Conservation (phyloP, 108 stramenopile genomes). For the Mediolabrus comicus region DNA sequence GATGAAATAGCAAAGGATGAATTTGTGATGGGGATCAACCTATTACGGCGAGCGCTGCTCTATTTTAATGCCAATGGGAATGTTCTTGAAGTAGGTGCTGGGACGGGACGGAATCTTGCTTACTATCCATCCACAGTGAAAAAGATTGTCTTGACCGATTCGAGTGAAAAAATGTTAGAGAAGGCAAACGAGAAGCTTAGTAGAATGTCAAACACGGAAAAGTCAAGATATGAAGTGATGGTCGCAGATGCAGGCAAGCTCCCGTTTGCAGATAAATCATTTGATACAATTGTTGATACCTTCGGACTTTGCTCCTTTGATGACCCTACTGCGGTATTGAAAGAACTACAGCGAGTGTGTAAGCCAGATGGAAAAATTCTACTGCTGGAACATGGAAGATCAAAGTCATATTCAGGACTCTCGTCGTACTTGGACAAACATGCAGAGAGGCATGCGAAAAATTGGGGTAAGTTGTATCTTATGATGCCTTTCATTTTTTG, state of each 20-base stretch:
- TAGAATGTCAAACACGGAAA: slow-evolving; percentile 21
- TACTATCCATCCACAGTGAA: slow-evolving; percentile 66
- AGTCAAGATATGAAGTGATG: slow-evolving; percentile 48
- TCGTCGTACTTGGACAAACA: slow-evolving; percentile 70
- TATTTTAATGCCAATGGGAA: slow-evolving; percentile 79
- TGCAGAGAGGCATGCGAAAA: slow-evolving; percentile 78
- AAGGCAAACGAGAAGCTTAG: slow-evolving; percentile 65
- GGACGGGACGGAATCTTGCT: slow-evolving; percentile 81
- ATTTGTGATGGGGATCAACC: slow-evolving; percentile 71
- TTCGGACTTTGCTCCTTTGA: slow-evolving; percentile 92
- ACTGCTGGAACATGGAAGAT: slow-evolving; percentile 78
- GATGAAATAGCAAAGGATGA: slow-evolving; percentile 73
- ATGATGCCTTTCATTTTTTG: too few relatives aligned
- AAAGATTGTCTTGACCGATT: slow-evolving; percentile 75
- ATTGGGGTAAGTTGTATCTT: slow-evolving; percentile 59
- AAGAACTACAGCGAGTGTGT: slow-evolving; percentile 84
- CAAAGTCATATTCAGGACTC: slow-evolving; percentile 59
- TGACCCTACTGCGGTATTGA: slow-evolving; percentile 81
- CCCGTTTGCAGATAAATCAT: slow-evolving; percentile 61
- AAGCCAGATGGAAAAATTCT: slow-evolving; percentile 81
- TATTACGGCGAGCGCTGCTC: slow-evolving; percentile 68
- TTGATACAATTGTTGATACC: slow-evolving; percentile 91
- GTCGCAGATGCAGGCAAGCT: slow-evolving; percentile 60
- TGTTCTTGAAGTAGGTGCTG: slow-evolving; percentile 87
- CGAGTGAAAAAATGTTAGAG: slow-evolving; percentile 73